Conservation (phyloP, 176 grass and related monocot genomes). For the Pharus latifolius region DNA sequence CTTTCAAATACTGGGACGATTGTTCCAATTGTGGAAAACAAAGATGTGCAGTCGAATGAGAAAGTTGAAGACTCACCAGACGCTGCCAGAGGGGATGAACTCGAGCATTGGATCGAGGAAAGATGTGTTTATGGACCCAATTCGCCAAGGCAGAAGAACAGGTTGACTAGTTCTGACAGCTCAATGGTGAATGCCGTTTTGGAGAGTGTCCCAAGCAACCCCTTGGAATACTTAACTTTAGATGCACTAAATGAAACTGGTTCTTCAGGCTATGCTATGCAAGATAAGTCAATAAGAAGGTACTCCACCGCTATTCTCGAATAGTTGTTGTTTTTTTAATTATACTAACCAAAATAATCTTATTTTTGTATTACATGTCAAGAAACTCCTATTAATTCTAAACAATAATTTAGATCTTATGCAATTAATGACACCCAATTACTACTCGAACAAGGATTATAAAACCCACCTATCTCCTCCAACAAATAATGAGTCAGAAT, state of each 20-base stretch:
- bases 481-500: too few species aligned
- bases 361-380: too few species aligned
- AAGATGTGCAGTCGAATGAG: conserved; percentile 10
- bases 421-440: too few species aligned
- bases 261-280: neutral
- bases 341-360: too few species aligned
- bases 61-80: conserved; percentile 10
- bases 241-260: conserved; percentile 2
- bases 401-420: too few species aligned
- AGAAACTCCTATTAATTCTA: too few species aligned
- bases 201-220: conserved; percentile 73
- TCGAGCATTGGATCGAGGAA: conserved; percentile 40
- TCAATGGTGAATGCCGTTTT: conserved; percentile 79
- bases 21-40: conserved; percentile 36
- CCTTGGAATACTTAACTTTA: conserved; percentile 63
- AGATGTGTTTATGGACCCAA: conserved; percentile 87
- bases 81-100: conserved; percentile 1
- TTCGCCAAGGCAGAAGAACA: conserved; percentile 75
- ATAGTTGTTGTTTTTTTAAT: too few species aligned
- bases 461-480: too few species aligned
- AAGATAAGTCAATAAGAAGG: conserved; percentile 18
- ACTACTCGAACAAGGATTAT: too few species aligned
- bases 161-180: conserved; percentile 66
- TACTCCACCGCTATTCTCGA: too few species aligned
- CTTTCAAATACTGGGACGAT: conserved; percentile 48